Evolutionary conservation across 2,329 filamentous ascomycete genomes (phyloP).

Genomic region (Botryotinia narcissicola): DNA sequence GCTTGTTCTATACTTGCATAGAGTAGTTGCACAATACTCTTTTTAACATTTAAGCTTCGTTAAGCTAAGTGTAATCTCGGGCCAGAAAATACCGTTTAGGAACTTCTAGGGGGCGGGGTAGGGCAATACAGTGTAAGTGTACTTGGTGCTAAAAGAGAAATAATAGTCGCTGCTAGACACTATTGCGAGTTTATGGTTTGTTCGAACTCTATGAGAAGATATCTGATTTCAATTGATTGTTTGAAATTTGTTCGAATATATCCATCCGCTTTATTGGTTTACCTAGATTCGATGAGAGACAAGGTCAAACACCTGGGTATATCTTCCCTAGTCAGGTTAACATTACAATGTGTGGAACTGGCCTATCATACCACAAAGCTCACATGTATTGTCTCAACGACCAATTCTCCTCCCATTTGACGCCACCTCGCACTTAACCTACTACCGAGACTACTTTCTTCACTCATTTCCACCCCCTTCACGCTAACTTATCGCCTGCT

Average conservation of each 20-base stretch:
- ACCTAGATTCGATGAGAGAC: background rate
- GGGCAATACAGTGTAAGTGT: background rate
- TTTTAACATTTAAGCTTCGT: background rate
- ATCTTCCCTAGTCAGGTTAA: background rate
- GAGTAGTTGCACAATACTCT: too few species aligned
- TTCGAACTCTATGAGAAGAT: background rate
- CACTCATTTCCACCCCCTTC: background rate
- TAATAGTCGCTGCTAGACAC: too few species aligned
- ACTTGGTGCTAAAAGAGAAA: background rate
- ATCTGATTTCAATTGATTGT: background rate
- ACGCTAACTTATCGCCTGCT: background rate
- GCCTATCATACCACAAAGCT: background rate
- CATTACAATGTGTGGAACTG: background rate
- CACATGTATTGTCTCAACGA: background rate
- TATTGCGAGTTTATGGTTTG: background rate
- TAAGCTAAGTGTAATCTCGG: background rate
- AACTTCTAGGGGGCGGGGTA: background rate
- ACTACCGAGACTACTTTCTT: background rate
- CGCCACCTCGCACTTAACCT: background rate
- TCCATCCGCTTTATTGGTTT: background rate
- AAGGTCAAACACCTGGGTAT: background rate
- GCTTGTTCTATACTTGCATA: background rate
- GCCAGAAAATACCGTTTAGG: too few species aligned
- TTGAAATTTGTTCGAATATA: background rate
- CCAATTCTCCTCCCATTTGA: background rate